Conservation (phyloP, 139 green algal species). For the Yamagishiella unicocca region DNA sequence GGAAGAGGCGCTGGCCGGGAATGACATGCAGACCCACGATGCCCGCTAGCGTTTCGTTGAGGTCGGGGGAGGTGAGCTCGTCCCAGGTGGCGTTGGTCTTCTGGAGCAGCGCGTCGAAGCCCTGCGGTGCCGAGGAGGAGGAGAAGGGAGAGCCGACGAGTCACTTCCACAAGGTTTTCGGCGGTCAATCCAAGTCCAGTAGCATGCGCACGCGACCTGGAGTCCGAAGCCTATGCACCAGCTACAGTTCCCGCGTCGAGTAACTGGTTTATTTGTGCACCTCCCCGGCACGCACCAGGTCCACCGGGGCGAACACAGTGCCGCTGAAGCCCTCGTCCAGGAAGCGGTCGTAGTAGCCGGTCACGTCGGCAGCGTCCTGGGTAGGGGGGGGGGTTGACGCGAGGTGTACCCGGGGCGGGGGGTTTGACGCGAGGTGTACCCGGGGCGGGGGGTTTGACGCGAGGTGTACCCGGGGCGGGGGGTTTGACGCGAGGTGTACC, state of each 20-base stretch:
- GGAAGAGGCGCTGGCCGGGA: conserved; percentile 6
- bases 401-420: not conserved
- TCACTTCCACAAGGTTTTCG: too few relatives aligned
- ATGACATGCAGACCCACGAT: conserved; percentile 24
- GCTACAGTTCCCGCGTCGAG: too few relatives aligned
- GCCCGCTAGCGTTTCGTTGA: conserved; percentile 33
- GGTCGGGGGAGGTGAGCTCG: conserved; percentile 4
- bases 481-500: too few relatives aligned
- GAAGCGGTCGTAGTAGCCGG: conserved; percentile 40
- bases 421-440: too few relatives aligned
- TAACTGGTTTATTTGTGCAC: too few relatives aligned
- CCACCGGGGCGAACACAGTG: conserved; percentile 48
- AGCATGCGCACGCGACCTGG: too few relatives aligned
- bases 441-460: too few relatives aligned
- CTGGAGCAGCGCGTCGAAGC: conserved; percentile 35
- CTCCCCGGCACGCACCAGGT: conserved; percentile 30
- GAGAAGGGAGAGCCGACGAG: not conserved
- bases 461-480: too few relatives aligned
- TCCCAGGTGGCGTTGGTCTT: conserved; percentile 38
- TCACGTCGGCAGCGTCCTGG: conserved; percentile 39
- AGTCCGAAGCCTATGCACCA: too few relatives aligned
- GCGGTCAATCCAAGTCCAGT: too few relatives aligned
- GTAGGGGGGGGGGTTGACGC: not conserved
- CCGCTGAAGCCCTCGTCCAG: conserved; percentile 36
- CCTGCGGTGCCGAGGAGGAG: conserved; percentile 4